phyloP scores from a whole-genome alignment of 768 basidiomycete species.

The Rhizopogon vulgaris region DNA sequence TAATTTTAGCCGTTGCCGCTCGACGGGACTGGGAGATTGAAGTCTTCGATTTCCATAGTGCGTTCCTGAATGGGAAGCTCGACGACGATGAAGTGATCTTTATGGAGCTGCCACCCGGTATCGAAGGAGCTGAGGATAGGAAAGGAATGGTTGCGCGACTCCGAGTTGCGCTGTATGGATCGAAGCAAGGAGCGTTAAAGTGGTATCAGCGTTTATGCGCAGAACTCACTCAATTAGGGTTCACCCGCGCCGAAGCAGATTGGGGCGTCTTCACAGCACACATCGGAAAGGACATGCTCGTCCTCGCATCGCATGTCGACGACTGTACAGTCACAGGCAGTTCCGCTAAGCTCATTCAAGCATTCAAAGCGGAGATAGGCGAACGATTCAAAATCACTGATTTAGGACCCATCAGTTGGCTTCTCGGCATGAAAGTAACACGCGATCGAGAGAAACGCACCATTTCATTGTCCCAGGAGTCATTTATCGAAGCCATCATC shows the following conservation, averaged over 20 bases:
- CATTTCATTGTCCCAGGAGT: background rate
- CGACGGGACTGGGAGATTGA: constrained; percentile 28
- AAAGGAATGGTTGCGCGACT: constrained; percentile 9
- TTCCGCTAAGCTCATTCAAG: background rate
- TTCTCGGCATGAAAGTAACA: constrained; percentile 6
- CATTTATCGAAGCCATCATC: background rate
- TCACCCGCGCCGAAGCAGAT: background rate
- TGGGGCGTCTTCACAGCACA: constrained; percentile 2
- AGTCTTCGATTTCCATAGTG: constrained; percentile 36
- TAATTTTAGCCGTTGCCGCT: constrained; percentile 13
- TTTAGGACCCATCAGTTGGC: constrained; percentile 7
- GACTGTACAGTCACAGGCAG: constrained; percentile 3
- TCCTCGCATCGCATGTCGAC: constrained; percentile 1
- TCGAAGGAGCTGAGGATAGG: background rate
- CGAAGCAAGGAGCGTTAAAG: constrained; percentile 5
- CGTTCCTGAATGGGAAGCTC: constrained; percentile 35
- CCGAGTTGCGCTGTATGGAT: background rate
- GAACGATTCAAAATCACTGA: background rate
- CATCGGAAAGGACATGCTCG: background rate
- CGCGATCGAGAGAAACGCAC: too few relatives aligned
- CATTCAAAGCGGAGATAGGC: constrained; percentile 3
- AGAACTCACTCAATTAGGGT: background rate
- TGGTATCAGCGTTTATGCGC: constrained; percentile 2
- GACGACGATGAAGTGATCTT: constrained; percentile 19
- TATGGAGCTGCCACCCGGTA: constrained; percentile 26